Conservation (phyloP, 345 rosid genomes). For the Boechera stricta region DNA sequence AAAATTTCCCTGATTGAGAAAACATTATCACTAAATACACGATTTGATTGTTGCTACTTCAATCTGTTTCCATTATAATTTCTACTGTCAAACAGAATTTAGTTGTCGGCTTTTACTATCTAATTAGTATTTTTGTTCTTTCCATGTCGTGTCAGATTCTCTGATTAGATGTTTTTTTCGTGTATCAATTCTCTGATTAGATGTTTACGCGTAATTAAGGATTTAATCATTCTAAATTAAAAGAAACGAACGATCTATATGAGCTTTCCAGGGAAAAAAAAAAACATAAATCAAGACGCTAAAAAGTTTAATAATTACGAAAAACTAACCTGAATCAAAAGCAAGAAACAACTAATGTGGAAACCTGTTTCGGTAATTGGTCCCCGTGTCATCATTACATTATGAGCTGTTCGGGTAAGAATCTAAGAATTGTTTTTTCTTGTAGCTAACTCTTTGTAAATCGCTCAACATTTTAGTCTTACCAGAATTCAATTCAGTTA, state of each 20-base stretch:
- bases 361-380: conserved; percentile 41
- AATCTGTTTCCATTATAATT: conserved; percentile 24
- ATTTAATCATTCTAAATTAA: conserved; percentile 23
- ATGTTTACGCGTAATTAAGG: conserved; percentile 39
- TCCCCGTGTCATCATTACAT: conserved; percentile 61
- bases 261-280: background rate
- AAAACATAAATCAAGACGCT: conserved; percentile 15
- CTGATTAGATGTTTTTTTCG: conserved; percentile 37
- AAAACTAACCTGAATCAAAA: conserved; percentile 27
- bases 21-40: conserved; percentile 25
- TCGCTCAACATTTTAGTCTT: conserved; percentile 1
- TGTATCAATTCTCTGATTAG: conserved; percentile 33
- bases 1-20: conserved; percentile 3
- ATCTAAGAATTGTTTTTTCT: background rate
- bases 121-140: conserved; percentile 24
- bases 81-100: conserved; percentile 27
- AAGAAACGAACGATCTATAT: conserved; percentile 21
- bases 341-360: conserved; percentile 29
- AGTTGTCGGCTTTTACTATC: conserved; percentile 14
- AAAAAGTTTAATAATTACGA: background rate
- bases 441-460: background rate
- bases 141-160: conserved; percentile 28
- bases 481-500: conserved; percentile 27
- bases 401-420: conserved; percentile 33
- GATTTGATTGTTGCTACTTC: conserved; percentile 28